Conservation (phyloP, 1,139 yeast genomes). For the Geotrichum histeridarum region DNA sequence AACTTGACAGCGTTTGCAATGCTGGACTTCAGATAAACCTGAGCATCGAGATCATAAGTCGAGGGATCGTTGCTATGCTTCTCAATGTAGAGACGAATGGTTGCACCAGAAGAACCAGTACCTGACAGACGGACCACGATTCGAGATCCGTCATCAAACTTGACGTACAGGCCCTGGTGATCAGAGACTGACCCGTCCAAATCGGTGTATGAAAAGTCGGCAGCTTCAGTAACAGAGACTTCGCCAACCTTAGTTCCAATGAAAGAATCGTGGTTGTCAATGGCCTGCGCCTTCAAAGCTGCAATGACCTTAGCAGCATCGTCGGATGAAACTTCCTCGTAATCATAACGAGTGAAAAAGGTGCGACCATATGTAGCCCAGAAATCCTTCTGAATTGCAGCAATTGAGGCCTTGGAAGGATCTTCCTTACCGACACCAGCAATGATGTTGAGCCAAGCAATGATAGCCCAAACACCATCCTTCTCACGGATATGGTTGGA, state of each 20-base stretch:
- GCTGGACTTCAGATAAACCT: conserved; percentile 60
- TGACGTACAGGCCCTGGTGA: conserved; percentile 89
- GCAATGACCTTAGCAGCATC: conserved; percentile 70
- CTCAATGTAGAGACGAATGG: conserved; percentile 88
- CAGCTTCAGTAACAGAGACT: conserved; percentile 65
- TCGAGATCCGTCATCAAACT: conserved; percentile 76
- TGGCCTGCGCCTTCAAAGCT: conserved; percentile 48
- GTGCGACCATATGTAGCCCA: conserved; percentile 95
- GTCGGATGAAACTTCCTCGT: conserved; percentile 71
- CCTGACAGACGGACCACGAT: conserved; percentile 91
- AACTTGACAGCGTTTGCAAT: conserved; percentile 60
- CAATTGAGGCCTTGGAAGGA: conserved; percentile 57
- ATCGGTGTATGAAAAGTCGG: conserved; percentile 88
- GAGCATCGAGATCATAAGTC: conserved; percentile 53
- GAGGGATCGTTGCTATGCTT: conserved; percentile 63
- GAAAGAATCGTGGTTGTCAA: conserved; percentile 39
- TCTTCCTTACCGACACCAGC: conserved; percentile 63
- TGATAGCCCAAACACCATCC: conserved; percentile 96
- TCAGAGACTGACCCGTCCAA: conserved; percentile 85
- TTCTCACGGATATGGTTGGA: conserved; percentile 96
- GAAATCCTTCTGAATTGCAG: conserved; percentile 74
- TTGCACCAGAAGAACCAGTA: conserved; percentile 97
- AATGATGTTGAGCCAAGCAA: conserved; percentile 93
- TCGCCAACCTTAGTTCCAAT: conserved; percentile 47
- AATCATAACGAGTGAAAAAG: conserved; percentile 95